Evolutionary conservation across 257 asterid species (phyloP), one percentile per base, ranked within the genome.

Genomic region (Plantago ovata): DNA sequence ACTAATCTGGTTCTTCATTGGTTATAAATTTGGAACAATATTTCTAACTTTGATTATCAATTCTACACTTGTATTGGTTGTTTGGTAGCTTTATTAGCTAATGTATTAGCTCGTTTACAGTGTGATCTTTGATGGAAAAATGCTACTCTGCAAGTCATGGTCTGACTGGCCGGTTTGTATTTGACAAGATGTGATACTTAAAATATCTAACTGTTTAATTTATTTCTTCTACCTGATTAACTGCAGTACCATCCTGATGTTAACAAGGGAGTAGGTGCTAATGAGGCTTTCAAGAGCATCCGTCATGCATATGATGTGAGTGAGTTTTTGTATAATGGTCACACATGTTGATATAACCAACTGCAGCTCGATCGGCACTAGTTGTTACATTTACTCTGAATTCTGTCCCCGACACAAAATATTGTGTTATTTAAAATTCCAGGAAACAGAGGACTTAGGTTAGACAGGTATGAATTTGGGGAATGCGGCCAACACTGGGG

Each of bases 201-300:
- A 24, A 13, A 7, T 16, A 36, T 38, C 46, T 7, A 15, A 12
- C 7, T 11, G 9, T 1, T 61, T 44, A 36, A 14, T 56, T 67
- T 21, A 54, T 60, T 45, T 38, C 46, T 32, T 71, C 13, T 53
- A n/a, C 57, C 71, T 57, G 23, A 43, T 62, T 64, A 53, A 52
- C 61, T 77, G 79, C 95, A 89, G 97, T 82, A 77, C 74, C 97
- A 89, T 71, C 97, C 95, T 44, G 97, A 86, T 75, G 94, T 86
- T 65, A 89, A 83, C 84, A 89, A 89, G 82, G 81, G 72, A 66
- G 63, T 71, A 52, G 82, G 88, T 56, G 84, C 95, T 65, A 69
- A 70, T 60, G 88, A 79, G 67, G 79, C 69, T 71, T 89, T 86
- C 77, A 84, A 80, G 82, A 84, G 74, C 77, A 80, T 89, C 70